These are phyloP conservation scores for Porogramme epimiltina DNA, from an alignment of 1,284 basidiomycete species.

Conservation along the genomic window DNA sequence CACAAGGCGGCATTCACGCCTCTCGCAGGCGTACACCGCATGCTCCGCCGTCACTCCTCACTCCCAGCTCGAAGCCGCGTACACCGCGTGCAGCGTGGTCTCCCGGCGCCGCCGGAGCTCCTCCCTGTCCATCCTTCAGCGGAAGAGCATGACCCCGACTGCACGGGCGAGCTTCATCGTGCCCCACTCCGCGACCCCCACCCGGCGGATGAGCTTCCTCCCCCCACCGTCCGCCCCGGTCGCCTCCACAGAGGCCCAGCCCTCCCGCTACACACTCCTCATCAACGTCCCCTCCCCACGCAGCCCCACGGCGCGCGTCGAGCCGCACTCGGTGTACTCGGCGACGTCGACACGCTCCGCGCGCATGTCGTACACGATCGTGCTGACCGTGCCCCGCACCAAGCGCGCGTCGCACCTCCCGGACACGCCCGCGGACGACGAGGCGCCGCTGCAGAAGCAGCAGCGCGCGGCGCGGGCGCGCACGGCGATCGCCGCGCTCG, in stretches of 20 bases:
- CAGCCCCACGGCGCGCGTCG: neutral
- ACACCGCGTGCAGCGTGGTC: constrained; percentile 8
- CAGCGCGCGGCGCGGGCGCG: constrained; percentile 21
- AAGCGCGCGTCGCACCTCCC: neutral
- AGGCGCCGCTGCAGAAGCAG: constrained; percentile 17
- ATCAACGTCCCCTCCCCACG: constrained; percentile 9
- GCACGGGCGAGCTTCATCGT: constrained; percentile 14
- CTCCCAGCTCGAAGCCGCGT: neutral
- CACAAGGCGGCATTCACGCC: neutral
- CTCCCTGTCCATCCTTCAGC: constrained; percentile 23
- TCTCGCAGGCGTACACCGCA: constrained; percentile 9
- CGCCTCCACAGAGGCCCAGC: neutral
- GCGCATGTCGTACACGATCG: constrained; percentile 8
- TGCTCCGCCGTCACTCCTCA: neutral
- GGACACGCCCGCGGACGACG: constrained; percentile 7
- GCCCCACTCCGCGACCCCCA: constrained; percentile 2
- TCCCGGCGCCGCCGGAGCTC: constrained; percentile 23
- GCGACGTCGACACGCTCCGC: neutral
- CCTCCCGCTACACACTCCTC: constrained; percentile 6
- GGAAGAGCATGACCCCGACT: constrained; percentile 4
- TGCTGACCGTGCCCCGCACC: constrained; percentile 2
- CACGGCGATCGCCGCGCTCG: constrained; percentile 19
- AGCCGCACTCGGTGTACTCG: neutral
- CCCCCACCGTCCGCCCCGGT: neutral
- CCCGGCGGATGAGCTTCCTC: neutral